phyloP scores from a whole-genome alignment of 2,329 filamentous ascomycete genomes.

The Pezicula neosporulosa region DNA sequence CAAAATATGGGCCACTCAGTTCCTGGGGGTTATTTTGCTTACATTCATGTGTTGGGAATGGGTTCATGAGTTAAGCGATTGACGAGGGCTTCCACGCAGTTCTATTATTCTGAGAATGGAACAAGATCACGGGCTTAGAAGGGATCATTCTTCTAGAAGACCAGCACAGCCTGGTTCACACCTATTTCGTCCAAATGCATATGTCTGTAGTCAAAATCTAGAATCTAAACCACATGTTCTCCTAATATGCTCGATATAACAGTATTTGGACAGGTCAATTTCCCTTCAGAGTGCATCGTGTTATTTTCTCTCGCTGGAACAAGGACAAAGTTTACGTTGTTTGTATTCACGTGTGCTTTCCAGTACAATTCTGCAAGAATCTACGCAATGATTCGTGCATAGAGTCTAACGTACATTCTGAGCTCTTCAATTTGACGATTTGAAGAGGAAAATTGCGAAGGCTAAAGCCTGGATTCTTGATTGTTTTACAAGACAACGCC shows the following conservation, averaged over 20 bases:
- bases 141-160: neutral
- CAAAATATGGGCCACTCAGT: no score
- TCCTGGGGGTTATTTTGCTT: no score
- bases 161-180: neutral
- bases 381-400: slow-evolving; percentile 44
- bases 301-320: slow-evolving; percentile 11
- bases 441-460: slow-evolving; percentile 48
- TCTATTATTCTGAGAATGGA: no score
- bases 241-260: slow-evolving; percentile 23
- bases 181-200: neutral
- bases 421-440: slow-evolving; percentile 43
- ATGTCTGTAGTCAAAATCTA: slow-evolving; percentile 41
- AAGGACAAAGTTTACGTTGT: slow-evolving; percentile 55
- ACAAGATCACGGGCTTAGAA: neutral
- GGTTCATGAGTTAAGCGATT: no score
- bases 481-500: neutral
- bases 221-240: slow-evolving; percentile 37
- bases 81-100: no score
- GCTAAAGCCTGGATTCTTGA: slow-evolving; percentile 29
- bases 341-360: slow-evolving; percentile 42
- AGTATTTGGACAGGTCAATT: neutral
- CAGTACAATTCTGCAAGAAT: slow-evolving; percentile 49
- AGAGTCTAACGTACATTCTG: slow-evolving; percentile 28
- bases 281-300: slow-evolving; percentile 5
- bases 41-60: no score